Base-by-base conservation (phyloP, 2,329 filamentous ascomycete genomes). In the Orbilia blumenaviensis region DNA sequence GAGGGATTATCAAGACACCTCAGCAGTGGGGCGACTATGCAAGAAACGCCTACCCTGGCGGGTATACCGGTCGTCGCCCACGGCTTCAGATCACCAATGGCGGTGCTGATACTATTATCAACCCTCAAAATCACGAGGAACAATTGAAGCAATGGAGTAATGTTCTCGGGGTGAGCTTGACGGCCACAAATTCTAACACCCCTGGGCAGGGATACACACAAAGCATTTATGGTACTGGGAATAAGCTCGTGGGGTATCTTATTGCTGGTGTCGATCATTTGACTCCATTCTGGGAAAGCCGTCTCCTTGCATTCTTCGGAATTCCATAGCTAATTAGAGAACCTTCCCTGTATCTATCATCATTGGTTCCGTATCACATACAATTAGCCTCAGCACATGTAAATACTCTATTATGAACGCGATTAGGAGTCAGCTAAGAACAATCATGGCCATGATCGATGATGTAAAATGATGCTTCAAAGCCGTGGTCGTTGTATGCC, bases 141-240 rank as follows among this genome's bases (percentile, higher is more conserved):
- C 82, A 82, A 14, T 78, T 86, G 63, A 85, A 85, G 80, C 82
- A 86, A 76, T 86, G 84, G 85, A 83, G 83, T 14, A 83, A 84
- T 48, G 66, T 76, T 4, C 25, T 76, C 0, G 56, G 64, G 1
- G 75, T 83, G 3, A 29, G 76, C 12, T 68, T 80, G 6, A 38
- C 66, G 2, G 78, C 74, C n/a, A 80, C 81, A 6, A 77, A 79
- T 25, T 79, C 78, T 1, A 80, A 80, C 6, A 78, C 79, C 4
- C 81, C 81, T 18, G 78, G 78, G n/a, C 68, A 74, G 0, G 77
- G 76, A 7, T 82, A 81, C 54, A 82, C 81, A 0, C 78, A 81
- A 66, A 75, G 79, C 50, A 61, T 81, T n/a, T 82, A 80, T 62
- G 82, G 82, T 3, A 81, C 82, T 61, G 82, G 82, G 0, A 79